Percentiles rank a stretch among this genome's conserved stretches.
Conservation (phyloP, 2,329 filamentous ascomycete genomes). For the Colletotrichum spinosum region DNA sequence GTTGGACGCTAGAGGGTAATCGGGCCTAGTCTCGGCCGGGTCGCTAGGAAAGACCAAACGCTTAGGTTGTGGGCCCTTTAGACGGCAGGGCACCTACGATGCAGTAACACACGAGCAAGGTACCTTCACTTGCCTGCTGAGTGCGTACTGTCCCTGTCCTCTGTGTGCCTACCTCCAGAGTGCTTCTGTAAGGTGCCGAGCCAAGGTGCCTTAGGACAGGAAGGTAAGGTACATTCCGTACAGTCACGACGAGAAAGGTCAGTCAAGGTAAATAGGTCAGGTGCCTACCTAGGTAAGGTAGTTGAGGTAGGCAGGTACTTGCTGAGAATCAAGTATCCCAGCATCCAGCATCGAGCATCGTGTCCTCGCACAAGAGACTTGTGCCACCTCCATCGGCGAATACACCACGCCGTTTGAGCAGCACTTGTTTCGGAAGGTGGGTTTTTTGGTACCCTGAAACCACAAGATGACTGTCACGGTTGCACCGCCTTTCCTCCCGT, state of each 20-base stretch:
- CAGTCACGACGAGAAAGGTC: no score
- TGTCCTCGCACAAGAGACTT: slow-evolving; percentile 27
- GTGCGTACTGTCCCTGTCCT: slow-evolving; percentile 1
- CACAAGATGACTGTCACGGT: slow-evolving; percentile 23
- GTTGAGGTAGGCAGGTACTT: no score
- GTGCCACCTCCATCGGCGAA: slow-evolving; percentile 38
- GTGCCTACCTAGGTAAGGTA: no score
- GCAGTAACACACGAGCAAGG: no score
- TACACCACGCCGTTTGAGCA: slow-evolving; percentile 35
- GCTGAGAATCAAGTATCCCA: slow-evolving; percentile 10
- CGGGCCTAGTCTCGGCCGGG: slow-evolving; percentile 7
- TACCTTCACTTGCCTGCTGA: no score
- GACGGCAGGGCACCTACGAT: no score
- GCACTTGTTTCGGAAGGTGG: slow-evolving; percentile 33
- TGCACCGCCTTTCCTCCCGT: slow-evolving; percentile 9
- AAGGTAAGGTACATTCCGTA: no score
- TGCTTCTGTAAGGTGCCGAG: no score
- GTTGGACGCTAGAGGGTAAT: slow-evolving; percentile 6
- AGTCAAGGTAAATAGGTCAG: no score
- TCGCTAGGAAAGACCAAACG: slow-evolving; percentile 26
- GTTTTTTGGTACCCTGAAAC: slow-evolving; percentile 26
- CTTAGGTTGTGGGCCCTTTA: slow-evolving; percentile 1
- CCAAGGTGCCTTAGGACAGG: no score
- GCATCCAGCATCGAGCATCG: not conserved
- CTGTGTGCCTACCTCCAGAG: no score